Conservation (phyloP, 2,329 filamentous ascomycete genomes). For the Lecanicillium sp. region DNA sequence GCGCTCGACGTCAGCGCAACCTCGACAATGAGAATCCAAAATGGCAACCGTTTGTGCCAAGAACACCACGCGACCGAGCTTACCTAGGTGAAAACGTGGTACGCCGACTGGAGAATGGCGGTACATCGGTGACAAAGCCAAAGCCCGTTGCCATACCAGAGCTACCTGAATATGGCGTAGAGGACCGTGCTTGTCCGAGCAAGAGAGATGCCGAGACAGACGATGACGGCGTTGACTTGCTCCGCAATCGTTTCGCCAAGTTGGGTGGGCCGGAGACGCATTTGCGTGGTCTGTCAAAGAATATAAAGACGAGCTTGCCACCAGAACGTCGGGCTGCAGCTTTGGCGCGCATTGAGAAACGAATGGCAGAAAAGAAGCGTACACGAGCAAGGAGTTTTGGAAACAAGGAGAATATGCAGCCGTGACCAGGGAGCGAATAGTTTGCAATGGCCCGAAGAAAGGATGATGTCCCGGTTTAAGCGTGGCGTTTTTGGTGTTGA, state of each 20-base stretch:
- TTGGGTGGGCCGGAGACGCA: conserved; percentile 31
- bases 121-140: conserved; percentile 14
- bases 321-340: conserved; percentile 45
- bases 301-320: conserved; percentile 35
- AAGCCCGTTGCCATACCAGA: too few relatives aligned
- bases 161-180: too few relatives aligned
- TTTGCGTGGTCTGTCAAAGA: conserved; percentile 24
- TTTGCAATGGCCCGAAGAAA: neutral
- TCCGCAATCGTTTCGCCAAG: conserved; percentile 36
- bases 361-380: conserved; percentile 41
- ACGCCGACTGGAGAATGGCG: conserved; percentile 20
- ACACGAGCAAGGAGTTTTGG: conserved; percentile 21
- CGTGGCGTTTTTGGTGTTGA: conserved; percentile 4
- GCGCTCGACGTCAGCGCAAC: too few relatives aligned
- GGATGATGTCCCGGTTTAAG: too few relatives aligned
- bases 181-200: too few relatives aligned
- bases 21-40: conserved; percentile 15
- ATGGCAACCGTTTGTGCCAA: conserved; percentile 34
- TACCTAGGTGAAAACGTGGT: conserved; percentile 26
- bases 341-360: conserved; percentile 44
- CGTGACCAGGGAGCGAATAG: too few relatives aligned
- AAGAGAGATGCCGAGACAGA: conserved; percentile 8
- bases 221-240: conserved; percentile 33
- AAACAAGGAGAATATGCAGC: conserved; percentile 45
- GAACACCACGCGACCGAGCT: conserved; percentile 28